These are phyloP conservation scores for Malus hybrid DNA, from an alignment of 331 rosid genomes.

Conservation along the genomic window DNA sequence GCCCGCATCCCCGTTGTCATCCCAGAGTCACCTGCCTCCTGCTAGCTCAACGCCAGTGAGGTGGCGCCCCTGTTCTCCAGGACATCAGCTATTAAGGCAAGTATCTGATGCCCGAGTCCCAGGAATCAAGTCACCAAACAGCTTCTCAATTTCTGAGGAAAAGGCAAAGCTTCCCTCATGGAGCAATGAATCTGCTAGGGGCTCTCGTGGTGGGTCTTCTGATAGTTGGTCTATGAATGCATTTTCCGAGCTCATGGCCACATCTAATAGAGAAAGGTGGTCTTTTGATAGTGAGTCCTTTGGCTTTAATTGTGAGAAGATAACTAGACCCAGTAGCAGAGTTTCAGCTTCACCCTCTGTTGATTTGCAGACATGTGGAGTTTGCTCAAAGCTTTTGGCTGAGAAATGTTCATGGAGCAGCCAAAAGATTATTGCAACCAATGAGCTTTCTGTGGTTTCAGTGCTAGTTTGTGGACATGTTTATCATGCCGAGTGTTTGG, in stretches of 20 bases:
- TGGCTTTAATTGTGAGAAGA: constrained; percentile 56
- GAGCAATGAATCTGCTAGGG: constrained; percentile 56
- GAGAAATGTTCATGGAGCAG: constrained; percentile 77
- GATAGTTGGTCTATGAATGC: constrained; percentile 86
- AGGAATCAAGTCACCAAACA: constrained; percentile 58
- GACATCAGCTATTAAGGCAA: constrained; percentile 46
- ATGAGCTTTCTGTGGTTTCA: constrained; percentile 75
- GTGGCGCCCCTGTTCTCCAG: constrained; percentile 49
- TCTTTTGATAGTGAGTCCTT: constrained; percentile 75
- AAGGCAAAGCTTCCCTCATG: constrained; percentile 50
- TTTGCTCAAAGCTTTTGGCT: constrained; percentile 75
- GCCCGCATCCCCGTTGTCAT: constrained; percentile 59
- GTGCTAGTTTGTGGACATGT: constrained; percentile 80
- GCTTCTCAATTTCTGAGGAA: constrained; percentile 53
- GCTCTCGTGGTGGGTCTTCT: constrained; percentile 60
- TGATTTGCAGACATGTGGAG: constrained; percentile 71
- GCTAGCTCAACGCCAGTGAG: constrained; percentile 45
- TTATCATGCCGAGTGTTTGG: constrained; percentile 92
- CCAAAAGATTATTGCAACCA: constrained; percentile 66
- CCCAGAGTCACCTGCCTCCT: constrained; percentile 52
- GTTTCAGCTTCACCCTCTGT: constrained; percentile 45
- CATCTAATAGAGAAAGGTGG: constrained; percentile 70
- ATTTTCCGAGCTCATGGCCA: constrained; percentile 67
- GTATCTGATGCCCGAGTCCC: constrained; percentile 54
- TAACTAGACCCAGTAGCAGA: constrained; percentile 47